Base-by-base conservation (phyloP, 2,329 filamentous ascomycete genomes). In the Xylariaceae sp. region DNA sequence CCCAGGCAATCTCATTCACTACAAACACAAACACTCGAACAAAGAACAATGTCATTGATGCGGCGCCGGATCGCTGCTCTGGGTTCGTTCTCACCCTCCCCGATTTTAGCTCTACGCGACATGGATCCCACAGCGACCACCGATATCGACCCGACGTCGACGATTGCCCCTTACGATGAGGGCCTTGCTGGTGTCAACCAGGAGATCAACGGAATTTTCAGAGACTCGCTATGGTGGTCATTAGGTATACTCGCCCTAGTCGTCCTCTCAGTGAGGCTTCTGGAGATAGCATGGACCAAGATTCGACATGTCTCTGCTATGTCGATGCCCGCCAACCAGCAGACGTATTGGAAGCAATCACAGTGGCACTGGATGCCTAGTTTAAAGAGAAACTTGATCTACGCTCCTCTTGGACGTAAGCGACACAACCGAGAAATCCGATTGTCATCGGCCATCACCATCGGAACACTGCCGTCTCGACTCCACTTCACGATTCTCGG, bases 401-500 rank as follows among this genome's bases (percentile, higher is more conserved):
- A 88, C 66, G 85, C 86, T 1, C 86, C 86, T 2, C 73, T 89
- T 23, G 81, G 81, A 74, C 81, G 75, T 11, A 88, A 87, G 69
- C 81, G 86, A 51, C 86, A 88, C 73, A 88, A 88, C 75, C 78
- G 84, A 67, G 86, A 88, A 72, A 80, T 88, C 67, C 79, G 79
- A 67, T 73, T 88, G 55, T 87, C 83, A 55, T 77, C 78, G 7
- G 84, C 83, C 39, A 57, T 78, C 69, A 73, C 77, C 72, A 76
- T 83, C 60, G 82, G 86, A 63, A 88, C 85, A 0, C 74, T 89
- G 13, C 86, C 86, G 0, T 87, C 86, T 1, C 80, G 87, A 57
- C 77, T 88, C 49, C 85, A 89, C 68, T 76, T 75, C 54, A 70
- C 86, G 55, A 73, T 88, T 15, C 77, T 89, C 50, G 66, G 76